Conservation (phyloP, 179 eudicot genomes). For the Silene vulgaris region DNA sequence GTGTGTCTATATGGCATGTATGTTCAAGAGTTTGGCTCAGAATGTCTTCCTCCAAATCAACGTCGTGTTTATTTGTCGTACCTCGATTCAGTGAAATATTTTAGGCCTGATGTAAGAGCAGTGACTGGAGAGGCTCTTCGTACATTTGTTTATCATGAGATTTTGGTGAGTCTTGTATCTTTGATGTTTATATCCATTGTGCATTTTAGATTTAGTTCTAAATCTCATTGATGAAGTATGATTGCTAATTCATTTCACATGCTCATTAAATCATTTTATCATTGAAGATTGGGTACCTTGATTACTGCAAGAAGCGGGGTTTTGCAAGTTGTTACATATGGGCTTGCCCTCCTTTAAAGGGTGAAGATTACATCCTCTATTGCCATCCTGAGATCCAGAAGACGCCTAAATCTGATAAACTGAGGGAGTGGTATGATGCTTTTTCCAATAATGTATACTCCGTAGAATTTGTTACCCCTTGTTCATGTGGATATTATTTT, state of each 20-base stretch:
- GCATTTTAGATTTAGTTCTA: constrained; percentile 1
- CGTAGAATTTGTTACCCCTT: background rate
- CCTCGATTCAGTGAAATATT: constrained; percentile 96
- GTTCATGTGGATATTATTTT: background rate
- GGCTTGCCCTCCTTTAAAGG: constrained; percentile 99
- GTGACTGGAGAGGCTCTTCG: constrained; percentile 96
- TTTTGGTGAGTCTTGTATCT: constrained; percentile 50
- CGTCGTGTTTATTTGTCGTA: constrained; percentile 93
- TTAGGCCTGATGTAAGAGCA: constrained; percentile 85
- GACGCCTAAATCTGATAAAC: constrained; percentile 97
- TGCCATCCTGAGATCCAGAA: constrained; percentile 99
- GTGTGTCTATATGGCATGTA: constrained; percentile 98
- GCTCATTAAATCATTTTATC: background rate
- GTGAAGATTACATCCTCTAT: constrained; percentile 98
- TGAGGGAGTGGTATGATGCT: constrained; percentile 83
- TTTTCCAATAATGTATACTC: constrained; percentile 1
- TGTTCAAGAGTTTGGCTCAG: constrained; percentile 97
- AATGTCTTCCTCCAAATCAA: constrained; percentile 82
- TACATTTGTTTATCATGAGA: constrained; percentile 97
- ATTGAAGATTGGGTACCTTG: constrained; percentile 88
- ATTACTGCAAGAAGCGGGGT: constrained; percentile 92
- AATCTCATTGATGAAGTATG: constrained; percentile 3
- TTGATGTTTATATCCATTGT: background rate
- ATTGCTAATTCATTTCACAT: background rate
- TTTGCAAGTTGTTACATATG: constrained; percentile 99